Evolutionary conservation across 768 basidiomycete species (phyloP).

Genomic region (Agrocybe praecox): DNA sequence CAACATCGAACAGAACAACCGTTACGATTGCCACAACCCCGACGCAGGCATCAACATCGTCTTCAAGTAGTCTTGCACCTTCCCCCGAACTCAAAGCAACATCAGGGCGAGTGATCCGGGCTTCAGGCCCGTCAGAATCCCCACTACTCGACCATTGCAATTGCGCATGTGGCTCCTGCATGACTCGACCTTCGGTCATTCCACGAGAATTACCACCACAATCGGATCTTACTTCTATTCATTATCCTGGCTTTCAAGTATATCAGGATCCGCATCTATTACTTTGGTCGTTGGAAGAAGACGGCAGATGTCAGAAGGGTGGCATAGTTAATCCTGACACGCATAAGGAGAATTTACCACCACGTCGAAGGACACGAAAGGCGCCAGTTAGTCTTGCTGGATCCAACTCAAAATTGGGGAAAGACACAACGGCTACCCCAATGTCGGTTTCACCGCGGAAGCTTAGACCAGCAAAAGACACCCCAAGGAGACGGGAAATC

Average conservation of each 20-base stretch:
- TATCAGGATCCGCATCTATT: slow-evolving; percentile 47
- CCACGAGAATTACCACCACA: slow-evolving; percentile 43
- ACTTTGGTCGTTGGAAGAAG: slow-evolving; percentile 12
- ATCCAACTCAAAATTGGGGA: background rate
- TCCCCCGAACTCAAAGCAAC: slow-evolving; percentile 28
- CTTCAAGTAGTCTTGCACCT: slow-evolving; percentile 24
- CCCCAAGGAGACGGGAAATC: background rate
- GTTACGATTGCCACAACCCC: slow-evolving; percentile 23
- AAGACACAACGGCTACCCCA: background rate
- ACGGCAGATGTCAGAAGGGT: slow-evolving; percentile 1
- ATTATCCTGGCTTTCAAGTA: slow-evolving; percentile 70
- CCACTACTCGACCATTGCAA: slow-evolving; percentile 2
- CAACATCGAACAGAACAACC: slow-evolving; percentile 12
- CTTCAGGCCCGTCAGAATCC: background rate
- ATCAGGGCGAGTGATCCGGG: slow-evolving; percentile 5
- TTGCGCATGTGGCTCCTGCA: slow-evolving; percentile 14
- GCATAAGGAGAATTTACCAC: slow-evolving; percentile 61
- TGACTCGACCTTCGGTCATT: slow-evolving; percentile 22
- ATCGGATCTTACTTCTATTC: slow-evolving; percentile 55
- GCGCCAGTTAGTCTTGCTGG: slow-evolving; percentile 8
- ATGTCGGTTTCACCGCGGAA: slow-evolving; percentile 1
- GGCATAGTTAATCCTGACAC: slow-evolving; percentile 28
- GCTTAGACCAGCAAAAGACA: background rate
- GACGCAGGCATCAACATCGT: slow-evolving; percentile 3
- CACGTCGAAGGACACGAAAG: slow-evolving; percentile 49